phyloP scores from a whole-genome alignment of 805 yeast genomes.

The Sporopachydermia quercuum region DNA sequence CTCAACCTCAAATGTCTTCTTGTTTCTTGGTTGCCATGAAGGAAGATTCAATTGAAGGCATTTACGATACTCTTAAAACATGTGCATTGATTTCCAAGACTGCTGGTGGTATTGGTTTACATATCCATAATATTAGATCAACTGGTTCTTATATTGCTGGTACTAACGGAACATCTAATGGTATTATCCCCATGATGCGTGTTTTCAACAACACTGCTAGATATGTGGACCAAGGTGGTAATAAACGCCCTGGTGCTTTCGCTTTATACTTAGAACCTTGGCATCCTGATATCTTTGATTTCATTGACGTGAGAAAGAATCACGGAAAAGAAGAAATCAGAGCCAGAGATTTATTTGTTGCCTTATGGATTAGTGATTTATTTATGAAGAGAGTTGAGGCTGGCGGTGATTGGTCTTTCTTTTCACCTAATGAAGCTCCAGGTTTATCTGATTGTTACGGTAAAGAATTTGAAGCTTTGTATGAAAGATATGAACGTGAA shows the following conservation, averaged over 20 bases:
- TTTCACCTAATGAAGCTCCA: constrained; percentile 81
- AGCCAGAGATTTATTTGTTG: constrained; percentile 87
- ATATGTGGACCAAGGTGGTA: constrained; percentile 97
- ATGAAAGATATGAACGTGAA: constrained; percentile 56
- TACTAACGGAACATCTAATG: constrained; percentile 84
- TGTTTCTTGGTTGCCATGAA: constrained; percentile 86
- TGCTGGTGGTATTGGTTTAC: constrained; percentile 93
- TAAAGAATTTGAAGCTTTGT: constrained; percentile 61
- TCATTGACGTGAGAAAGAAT: constrained; percentile 75
- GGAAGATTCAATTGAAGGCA: constrained; percentile 92
- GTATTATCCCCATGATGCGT: constrained; percentile 89
- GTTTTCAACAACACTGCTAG: constrained; percentile 94
- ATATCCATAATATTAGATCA: constrained; percentile 75
- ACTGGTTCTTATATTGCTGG: constrained; percentile 83
- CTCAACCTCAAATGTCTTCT: constrained; percentile 73
- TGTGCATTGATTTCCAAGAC: constrained; percentile 86
- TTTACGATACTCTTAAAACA: constrained; percentile 75
- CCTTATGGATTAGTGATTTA: constrained; percentile 88
- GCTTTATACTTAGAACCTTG: constrained; percentile 92
- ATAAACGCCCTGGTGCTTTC: constrained; percentile 95
- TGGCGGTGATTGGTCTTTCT: constrained; percentile 73
- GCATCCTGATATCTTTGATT: constrained; percentile 86
- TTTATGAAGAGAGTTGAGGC: constrained; percentile 83
- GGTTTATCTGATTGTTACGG: constrained; percentile 78
- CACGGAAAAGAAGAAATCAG: constrained; percentile 91